phyloP scores from a whole-genome alignment of 306 rosid species.

The Lathyrus tuberosus region DNA sequence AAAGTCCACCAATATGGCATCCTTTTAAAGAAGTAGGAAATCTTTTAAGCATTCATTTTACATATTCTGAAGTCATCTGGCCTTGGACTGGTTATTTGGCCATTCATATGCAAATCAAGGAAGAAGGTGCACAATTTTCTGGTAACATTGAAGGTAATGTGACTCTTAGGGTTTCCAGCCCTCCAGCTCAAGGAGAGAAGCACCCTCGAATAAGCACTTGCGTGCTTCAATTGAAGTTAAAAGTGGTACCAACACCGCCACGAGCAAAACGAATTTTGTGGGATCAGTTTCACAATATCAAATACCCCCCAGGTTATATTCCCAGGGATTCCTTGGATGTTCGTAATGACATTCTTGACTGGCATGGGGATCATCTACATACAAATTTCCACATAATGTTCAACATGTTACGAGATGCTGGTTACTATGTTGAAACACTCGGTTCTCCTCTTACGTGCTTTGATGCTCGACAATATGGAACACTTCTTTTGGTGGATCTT shows the following conservation, averaged over 20 bases:
- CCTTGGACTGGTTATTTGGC: constrained; percentile 99
- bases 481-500: constrained; percentile 92
- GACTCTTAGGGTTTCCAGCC: constrained; percentile 79
- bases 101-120: constrained; percentile 95
- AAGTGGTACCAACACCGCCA: constrained; percentile 84
- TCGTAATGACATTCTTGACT: constrained; percentile 96
- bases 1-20: constrained; percentile 86
- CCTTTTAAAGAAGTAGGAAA: constrained; percentile 90
- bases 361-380: constrained; percentile 99
- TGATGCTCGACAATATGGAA: constrained; percentile 89
- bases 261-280: constrained; percentile 85
- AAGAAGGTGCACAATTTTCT: constrained; percentile 84
- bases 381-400: constrained; percentile 96
- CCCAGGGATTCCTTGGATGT: constrained; percentile 98
- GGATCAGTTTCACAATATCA: constrained; percentile 97
- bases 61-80: constrained; percentile 86
- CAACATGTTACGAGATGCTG: constrained; percentile 91
- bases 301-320: constrained; percentile 97
- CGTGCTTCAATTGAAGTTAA: constrained; percentile 86
- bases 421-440: constrained; percentile 84
- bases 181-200: constrained; percentile 77
- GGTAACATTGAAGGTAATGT: constrained; percentile 94
- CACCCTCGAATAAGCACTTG: constrained; percentile 61
- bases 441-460: constrained; percentile 97
- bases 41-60: constrained; percentile 88